Evolutionary conservation across 2,329 filamentous ascomycete genomes (phyloP).

Genomic region (Colletotrichum sp.): DNA sequence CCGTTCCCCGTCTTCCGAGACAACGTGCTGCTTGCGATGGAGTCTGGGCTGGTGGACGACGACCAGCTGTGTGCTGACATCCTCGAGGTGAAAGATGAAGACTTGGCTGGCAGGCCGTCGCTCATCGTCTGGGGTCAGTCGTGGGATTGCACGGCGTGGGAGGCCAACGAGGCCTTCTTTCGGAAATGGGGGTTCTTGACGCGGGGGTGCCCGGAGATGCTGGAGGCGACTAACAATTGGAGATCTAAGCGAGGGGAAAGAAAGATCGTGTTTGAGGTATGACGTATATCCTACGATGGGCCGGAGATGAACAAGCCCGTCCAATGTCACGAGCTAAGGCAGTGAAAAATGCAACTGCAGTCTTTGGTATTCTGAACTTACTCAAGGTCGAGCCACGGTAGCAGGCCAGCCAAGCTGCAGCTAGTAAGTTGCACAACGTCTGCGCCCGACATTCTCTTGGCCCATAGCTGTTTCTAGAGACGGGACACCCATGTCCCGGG

Average conservation of each 20-base stretch:
- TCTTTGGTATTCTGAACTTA: no score
- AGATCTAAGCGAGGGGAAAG: neutral
- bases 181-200: slow-evolving; percentile 47
- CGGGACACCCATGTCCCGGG: neutral
- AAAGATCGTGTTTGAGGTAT: neutral
- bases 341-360: rapidly evolving
- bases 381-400: neutral
- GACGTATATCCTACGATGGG: neutral
- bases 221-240: slow-evolving; percentile 36
- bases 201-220: slow-evolving; percentile 36
- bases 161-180: slow-evolving; percentile 46
- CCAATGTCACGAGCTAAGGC: no score
- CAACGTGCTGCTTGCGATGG: neutral
- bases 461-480: rapidly evolving
- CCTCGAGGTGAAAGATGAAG: neutral
- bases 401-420: neutral
- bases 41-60: neutral
- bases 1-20: neutral
- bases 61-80: neutral
- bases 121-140: neutral
- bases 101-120: neutral
- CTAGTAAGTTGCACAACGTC: neutral
- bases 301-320: neutral
- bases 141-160: slow-evolving; percentile 48
- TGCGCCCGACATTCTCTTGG: neutral